Conservation (phyloP, 768 basidiomycete genomes). For the Trametes meyenii region DNA sequence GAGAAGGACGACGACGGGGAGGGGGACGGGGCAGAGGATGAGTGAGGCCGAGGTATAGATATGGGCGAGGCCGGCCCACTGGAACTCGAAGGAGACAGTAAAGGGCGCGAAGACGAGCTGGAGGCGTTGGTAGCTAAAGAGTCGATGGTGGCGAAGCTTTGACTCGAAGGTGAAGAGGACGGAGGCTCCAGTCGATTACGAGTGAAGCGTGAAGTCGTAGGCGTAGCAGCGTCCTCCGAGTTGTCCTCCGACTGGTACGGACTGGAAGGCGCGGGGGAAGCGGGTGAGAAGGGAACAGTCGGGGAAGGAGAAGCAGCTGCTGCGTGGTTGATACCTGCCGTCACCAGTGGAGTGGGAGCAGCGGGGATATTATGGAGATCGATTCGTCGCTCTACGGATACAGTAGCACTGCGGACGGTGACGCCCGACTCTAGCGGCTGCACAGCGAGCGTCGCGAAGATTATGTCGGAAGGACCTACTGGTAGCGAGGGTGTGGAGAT, state of each 20-base stretch:
- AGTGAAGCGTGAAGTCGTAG: constrained; percentile 13
- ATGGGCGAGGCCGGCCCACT: constrained; percentile 9
- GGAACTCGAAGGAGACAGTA: constrained; percentile 19
- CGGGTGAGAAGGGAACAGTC: constrained; percentile 6
- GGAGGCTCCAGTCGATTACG: constrained; percentile 11
- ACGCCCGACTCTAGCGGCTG: constrained; percentile 60
- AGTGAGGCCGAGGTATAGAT: constrained; percentile 18
- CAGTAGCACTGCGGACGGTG: constrained; percentile 61
- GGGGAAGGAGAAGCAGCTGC: constrained; percentile 16
- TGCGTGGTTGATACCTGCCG: constrained; percentile 14
- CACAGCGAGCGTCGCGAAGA: constrained; percentile 65
- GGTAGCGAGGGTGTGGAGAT: constrained; percentile 57
- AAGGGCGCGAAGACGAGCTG: constrained; percentile 24
- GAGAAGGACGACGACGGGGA: constrained; percentile 2
- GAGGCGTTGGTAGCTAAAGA: constrained; percentile 25
- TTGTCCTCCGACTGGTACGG: constrained; percentile 29
- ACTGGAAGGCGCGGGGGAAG: constrained; percentile 30
- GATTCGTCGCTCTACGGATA: constrained; percentile 74
- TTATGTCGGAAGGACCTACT: constrained; percentile 72
- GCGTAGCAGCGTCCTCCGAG: constrained; percentile 15
- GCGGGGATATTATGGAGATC: constrained; percentile 42
- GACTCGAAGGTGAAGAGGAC: constrained; percentile 18
- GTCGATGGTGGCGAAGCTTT: constrained; percentile 23
- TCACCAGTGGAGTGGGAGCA: constrained; percentile 19
- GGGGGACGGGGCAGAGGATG: constrained; percentile 14